Percentiles rank a stretch among this genome's conserved stretches.
These are phyloP conservation scores for Boletus sp. DNA, from an alignment of 1,284 basidiomycete species.

Conservation along the genomic window DNA sequence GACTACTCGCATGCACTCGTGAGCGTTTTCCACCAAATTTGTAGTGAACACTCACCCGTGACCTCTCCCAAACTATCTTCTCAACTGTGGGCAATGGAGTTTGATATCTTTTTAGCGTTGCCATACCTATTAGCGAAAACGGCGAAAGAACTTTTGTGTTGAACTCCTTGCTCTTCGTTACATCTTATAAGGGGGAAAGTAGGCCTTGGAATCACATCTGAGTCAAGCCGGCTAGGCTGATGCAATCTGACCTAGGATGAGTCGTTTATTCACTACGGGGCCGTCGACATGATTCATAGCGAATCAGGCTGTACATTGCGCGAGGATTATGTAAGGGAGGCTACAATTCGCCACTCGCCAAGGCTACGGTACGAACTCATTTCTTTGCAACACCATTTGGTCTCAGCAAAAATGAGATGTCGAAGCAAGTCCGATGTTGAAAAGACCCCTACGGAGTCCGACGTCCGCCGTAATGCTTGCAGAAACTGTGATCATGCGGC, in stretches of 20 bases:
- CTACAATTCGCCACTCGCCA: too few relatives aligned
- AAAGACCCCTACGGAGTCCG: too few relatives aligned
- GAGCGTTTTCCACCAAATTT: not conserved
- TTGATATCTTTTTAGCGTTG: constrained; percentile 22
- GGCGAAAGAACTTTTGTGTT: not conserved
- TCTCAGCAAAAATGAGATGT: too few relatives aligned
- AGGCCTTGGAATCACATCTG: not conserved
- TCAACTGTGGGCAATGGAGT: constrained; percentile 12
- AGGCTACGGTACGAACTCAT: too few relatives aligned
- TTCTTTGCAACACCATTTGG: too few relatives aligned
- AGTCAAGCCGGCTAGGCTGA: constrained; percentile 12
- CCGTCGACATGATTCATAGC: not conserved
- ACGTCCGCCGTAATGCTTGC: too few relatives aligned
- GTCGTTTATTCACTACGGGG: constrained; percentile 1
- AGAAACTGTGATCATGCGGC: too few relatives aligned
- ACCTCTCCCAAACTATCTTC: constrained; percentile 13
- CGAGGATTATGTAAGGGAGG: too few relatives aligned
- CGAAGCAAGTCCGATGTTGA: too few relatives aligned
- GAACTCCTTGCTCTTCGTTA: not conserved
- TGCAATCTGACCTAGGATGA: constrained; percentile 10
- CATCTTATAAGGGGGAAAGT: constrained; percentile 14
- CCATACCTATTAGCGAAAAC: constrained; percentile 11
- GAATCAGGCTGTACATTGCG: not conserved
- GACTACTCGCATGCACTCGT: constrained; percentile 8
- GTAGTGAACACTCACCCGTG: constrained; percentile 9